phyloP scores from a whole-genome alignment of 139 green algal species.

The Chlamydomonas schloesseri region DNA sequence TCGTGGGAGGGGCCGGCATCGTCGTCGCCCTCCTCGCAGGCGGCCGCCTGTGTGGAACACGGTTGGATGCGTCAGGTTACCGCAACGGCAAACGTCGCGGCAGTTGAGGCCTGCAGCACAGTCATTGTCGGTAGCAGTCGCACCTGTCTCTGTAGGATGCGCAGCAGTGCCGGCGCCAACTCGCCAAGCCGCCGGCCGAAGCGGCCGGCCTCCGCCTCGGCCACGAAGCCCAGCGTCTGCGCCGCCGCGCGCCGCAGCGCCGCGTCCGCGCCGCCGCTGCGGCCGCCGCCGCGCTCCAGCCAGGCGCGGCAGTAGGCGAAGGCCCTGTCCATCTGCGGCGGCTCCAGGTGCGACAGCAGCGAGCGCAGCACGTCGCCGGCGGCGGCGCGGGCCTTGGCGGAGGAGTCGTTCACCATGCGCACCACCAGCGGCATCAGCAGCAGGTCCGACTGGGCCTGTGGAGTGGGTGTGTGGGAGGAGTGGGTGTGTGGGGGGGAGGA shows the following conservation, averaged over 20 bases:
- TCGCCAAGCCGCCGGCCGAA: slow-evolving; percentile 55
- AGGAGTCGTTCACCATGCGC: slow-evolving; percentile 84
- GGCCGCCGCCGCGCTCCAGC: neutral
- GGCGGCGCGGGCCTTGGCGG: slow-evolving; percentile 54
- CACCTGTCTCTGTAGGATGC: slow-evolving; percentile 51
- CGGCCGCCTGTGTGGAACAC: neutral
- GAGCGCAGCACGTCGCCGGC: slow-evolving; percentile 63
- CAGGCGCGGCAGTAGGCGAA: slow-evolving; percentile 57
- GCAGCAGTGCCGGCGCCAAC: slow-evolving; percentile 51
- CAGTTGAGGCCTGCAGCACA: no score
- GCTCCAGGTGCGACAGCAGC: slow-evolving; percentile 69
- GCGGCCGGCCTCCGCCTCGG: slow-evolving; percentile 61
- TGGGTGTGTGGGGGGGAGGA: neutral
- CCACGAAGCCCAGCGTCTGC: slow-evolving; percentile 70
- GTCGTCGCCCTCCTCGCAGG: neutral
- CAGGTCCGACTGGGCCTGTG: slow-evolving; percentile 61
- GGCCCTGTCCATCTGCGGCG: slow-evolving; percentile 58
- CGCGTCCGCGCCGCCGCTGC: slow-evolving; percentile 45
- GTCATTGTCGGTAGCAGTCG: no score
- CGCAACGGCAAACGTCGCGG: no score
- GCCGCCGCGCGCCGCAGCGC: slow-evolving; percentile 66
- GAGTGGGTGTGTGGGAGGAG: neutral
- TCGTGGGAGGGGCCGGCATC: neutral
- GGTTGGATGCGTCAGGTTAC: no score
- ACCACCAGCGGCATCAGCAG: slow-evolving; percentile 89